Conservation (phyloP, 305 asterid species). For the Fraxinus nigra region DNA sequence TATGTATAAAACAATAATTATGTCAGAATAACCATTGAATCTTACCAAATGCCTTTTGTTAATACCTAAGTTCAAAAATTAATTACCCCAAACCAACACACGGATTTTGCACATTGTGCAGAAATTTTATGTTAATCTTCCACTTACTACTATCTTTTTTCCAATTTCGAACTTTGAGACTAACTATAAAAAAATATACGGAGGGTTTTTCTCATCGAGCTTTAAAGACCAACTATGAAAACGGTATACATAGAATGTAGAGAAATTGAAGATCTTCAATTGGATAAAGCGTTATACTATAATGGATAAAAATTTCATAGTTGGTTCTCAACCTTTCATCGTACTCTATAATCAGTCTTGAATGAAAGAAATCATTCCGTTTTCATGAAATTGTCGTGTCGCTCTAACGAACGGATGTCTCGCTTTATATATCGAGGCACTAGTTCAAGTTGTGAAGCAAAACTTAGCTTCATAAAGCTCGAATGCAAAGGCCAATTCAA, state of each 20-base stretch:
- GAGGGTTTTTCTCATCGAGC: background rate
- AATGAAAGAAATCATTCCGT: too few species aligned
- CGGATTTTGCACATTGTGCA: too few species aligned
- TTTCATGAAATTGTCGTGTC: too few species aligned
- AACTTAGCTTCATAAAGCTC: background rate
- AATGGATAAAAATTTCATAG: background rate
- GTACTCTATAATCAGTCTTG: too few species aligned
- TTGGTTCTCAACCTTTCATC: background rate
- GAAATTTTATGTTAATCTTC: too few species aligned
- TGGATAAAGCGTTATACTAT: background rate
- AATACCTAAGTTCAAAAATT: background rate
- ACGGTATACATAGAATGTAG: background rate
- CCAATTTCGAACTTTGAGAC: background rate
- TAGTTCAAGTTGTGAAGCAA: background rate
- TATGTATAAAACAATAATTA: constrained; percentile 2
- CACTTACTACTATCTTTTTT: background rate
- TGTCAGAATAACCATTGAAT: constrained; percentile 56
- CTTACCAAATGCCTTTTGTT: constrained; percentile 17
- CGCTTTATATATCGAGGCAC: too few species aligned
- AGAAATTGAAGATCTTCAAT: background rate
- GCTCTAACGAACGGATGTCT: too few species aligned
- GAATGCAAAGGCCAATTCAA: background rate
- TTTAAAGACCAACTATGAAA: background rate
- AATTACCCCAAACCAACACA: background rate
- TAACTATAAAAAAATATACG: background rate